phyloP scores from a whole-genome alignment of 179 eudicot species.

The Actinidia arguta region DNA sequence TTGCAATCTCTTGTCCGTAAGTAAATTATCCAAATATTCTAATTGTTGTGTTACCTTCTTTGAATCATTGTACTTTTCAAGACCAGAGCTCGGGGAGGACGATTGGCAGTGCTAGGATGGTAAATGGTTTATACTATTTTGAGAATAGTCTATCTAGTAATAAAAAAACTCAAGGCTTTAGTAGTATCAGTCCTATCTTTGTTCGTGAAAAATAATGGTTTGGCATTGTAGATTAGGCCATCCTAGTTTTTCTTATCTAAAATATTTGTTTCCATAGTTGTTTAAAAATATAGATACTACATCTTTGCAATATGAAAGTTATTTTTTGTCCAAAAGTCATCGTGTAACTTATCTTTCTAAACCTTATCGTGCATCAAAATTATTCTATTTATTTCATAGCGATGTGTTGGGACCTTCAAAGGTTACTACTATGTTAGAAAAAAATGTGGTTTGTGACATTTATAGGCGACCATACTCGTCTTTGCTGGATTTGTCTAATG shows the following conservation, averaged over 20 bases:
- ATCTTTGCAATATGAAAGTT: slow-evolving; percentile 3
- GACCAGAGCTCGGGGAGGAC: too few species aligned
- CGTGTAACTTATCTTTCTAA: neutral
- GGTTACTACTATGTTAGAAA: neutral
- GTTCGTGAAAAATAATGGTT: too few species aligned
- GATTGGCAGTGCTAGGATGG: too few species aligned
- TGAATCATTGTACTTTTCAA: neutral
- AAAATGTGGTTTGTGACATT: neutral
- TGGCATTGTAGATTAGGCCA: too few species aligned
- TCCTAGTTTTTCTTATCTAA: too few species aligned
- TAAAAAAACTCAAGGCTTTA: too few species aligned
- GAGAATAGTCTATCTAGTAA: too few species aligned
- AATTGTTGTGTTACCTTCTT: neutral
- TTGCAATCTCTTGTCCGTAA: neutral
- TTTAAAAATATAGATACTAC: too few species aligned
- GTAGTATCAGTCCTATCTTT: too few species aligned
- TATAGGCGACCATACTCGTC: neutral
- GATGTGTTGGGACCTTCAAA: neutral
- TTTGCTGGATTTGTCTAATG: neutral
- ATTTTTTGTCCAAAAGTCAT: neutral
- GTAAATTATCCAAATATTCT: neutral
- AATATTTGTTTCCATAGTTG: too few species aligned
- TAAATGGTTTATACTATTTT: too few species aligned
- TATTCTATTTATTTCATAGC: neutral
- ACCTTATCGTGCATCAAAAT: neutral